phyloP scores from a whole-genome alignment of 768 basidiomycete genomes.

The Tylopilus felleus region DNA sequence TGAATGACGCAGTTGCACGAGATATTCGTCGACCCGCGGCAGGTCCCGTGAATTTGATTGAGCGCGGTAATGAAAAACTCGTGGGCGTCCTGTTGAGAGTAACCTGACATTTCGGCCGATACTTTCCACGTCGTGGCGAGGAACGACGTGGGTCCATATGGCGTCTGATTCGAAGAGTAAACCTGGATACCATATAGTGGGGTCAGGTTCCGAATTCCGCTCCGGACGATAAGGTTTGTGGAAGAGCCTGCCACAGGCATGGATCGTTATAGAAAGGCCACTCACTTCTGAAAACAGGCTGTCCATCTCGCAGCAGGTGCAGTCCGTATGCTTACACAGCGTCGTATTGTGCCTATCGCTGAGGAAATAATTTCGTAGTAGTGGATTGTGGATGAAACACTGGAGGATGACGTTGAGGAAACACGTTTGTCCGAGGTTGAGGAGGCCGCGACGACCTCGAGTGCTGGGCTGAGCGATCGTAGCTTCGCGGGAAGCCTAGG shows the following conservation, averaged over 20 bases:
- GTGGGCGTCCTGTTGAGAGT: constrained; percentile 94
- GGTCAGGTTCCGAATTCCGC: not conserved
- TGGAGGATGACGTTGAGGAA: constrained; percentile 93
- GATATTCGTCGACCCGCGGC: constrained; percentile 68
- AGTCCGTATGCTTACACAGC: constrained; percentile 66
- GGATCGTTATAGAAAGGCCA: not conserved
- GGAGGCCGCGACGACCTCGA: constrained; percentile 73
- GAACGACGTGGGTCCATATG: constrained; percentile 81
- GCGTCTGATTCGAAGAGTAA: constrained; percentile 52
- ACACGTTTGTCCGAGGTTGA: constrained; percentile 91
- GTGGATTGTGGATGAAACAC: constrained; percentile 83
- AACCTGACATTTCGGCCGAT: constrained; percentile 80
- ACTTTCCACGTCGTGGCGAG: constrained; percentile 79
- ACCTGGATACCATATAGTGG: constrained; percentile 35
- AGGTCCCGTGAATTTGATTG: constrained; percentile 83
- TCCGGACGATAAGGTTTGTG: not conserved
- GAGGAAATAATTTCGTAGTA: constrained; percentile 85
- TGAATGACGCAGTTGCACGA: constrained; percentile 91
- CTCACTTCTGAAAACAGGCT: constrained; percentile 70
- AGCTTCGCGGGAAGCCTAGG: not conserved
- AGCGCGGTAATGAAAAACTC: constrained; percentile 81
- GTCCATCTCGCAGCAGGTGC: constrained; percentile 94
- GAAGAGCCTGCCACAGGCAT: not conserved
- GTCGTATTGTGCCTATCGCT: constrained; percentile 82
- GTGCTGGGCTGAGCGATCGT: not conserved